Base-by-base conservation (phyloP, 352 stramenopile species). In the Globisporangium iwayamae region DNA sequence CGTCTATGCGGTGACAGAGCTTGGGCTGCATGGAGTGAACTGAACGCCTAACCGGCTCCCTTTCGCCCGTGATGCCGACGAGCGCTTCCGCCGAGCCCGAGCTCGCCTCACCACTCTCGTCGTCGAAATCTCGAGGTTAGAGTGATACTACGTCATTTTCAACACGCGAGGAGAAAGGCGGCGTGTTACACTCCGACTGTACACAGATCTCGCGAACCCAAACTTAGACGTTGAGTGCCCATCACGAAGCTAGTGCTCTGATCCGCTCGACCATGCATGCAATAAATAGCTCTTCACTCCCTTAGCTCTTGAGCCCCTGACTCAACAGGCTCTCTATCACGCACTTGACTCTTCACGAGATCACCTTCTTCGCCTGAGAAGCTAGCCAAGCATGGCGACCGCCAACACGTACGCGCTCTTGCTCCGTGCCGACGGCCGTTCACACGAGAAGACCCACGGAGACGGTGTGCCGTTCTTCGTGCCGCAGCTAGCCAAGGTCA, bases 401-500 rank as follows among this genome's bases (percentile, higher is more conserved):
- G 58, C 70, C 38, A 85, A 79, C 61, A 63, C 72, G 32, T 81
- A 85, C 50, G 69, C 72, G 30, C 68, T 57, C 30, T 83, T 74
- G 20, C 62, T 85, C n/a, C 69, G 76, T 2, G 65, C 46, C 36
- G 76, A 78, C 25, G 71, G 66, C 32, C 55, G 54, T 4, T 13
- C 60, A 0, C 54, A 62, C 16, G 70, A 77, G 30, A 80, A 78
- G 43, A 10, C 63, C 4, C 70, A 72, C 43, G 76, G 84, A 39
- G 53, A 67, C 36, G 76, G 79, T 7, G 73, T 84, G 36, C 69
- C 79, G 60, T 85, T 84, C 65, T 88, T 83, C 63, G 79, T 88
- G 20, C 71, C 79, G 20, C 79, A 88, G 57, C 69, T 88, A 2
- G 69, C 79, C 67, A 88, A 86, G 60, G 79, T 88, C 74, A 88